Evolutionary conservation across 768 basidiomycete genomes (phyloP), one percentile per base, ranked within the genome.

Genomic region (Holtermanniella nyarrowii): DNA sequence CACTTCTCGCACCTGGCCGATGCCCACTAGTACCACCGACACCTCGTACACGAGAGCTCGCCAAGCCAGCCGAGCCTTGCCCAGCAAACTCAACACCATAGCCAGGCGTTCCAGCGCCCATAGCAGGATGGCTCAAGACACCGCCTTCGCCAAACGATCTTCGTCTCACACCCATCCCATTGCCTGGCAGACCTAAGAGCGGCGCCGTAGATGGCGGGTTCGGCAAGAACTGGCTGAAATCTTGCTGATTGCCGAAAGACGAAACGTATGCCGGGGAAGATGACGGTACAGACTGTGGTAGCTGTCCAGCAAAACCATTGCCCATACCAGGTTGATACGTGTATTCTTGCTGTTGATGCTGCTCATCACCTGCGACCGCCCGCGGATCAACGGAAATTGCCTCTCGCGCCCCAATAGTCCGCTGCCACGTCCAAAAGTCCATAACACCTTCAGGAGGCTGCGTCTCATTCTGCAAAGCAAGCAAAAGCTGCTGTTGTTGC

Each of bases 1-100:
- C 84, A 39, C 79, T 81, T 55, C 81, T 80, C 26, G 77, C 78
- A 18, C 76, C 74, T 14, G 83, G 75, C 58, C 76, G 73, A 47
- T 78, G 77, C 13, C 71, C 65, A 5, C 74, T 71, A 18, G 74
- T 72, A 14, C 53, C 54, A 21, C 50, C 41, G 4, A 57, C 37
- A 13, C 65, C 55, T 27, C 62, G 48, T n/a, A 62, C 41, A 25
- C 40, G 26, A 4, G 57, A 45, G 2, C 49, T 43, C 18, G 45
- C 26, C 20, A 56, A 26, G 16, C 24, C 42, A 4, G 50, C 57
- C 25, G 45, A 50, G 24, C 54, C 51, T 18, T 43, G 27, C 24
- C 26, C 42, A 14, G 49, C 44, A 31, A 67, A 60, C 20, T 58
- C 62, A 3, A 64, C 51, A 11, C 65, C 65, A 48, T 67, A 67